Conservation (phyloP, 495 filamentous ascomycete species). For the Monascus purpureus region DNA sequence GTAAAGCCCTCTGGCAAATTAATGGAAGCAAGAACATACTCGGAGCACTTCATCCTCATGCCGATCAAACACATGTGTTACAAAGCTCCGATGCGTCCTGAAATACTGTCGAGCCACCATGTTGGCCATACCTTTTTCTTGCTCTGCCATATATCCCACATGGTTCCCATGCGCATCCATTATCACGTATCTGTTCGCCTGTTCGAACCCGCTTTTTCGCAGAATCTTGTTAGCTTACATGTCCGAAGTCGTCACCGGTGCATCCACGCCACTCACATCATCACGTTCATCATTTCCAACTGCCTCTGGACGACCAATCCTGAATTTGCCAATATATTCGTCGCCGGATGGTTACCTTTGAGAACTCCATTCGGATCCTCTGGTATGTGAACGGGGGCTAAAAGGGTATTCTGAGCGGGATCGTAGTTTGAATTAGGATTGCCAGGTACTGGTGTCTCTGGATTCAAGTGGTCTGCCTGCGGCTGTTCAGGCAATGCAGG, state of each 20-base stretch:
- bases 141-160: constrained; percentile 56
- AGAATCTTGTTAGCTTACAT: background rate
- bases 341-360: constrained; percentile 46
- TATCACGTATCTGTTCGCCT: constrained; percentile 60
- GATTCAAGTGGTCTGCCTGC: constrained; percentile 2
- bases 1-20: no score
- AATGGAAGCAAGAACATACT: constrained; percentile 24
- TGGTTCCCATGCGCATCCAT: constrained; percentile 56
- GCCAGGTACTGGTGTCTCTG: constrained; percentile 1
- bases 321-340: constrained; percentile 44
- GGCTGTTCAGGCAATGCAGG: background rate
- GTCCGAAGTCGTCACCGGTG: background rate
- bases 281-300: constrained; percentile 56
- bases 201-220: constrained; percentile 44
- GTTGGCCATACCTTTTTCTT: constrained; percentile 44
- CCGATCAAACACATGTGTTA: constrained; percentile 56
- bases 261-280: constrained; percentile 30
- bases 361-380: constrained; percentile 50
- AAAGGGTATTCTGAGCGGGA: constrained; percentile 31
- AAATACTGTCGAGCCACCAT: constrained; percentile 50
- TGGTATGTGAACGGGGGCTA: constrained; percentile 43
- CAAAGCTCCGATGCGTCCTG: constrained; percentile 52
- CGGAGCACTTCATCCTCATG: constrained; percentile 49
- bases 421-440: constrained; percentile 16
- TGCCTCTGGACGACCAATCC: constrained; percentile 52